Evolutionary conservation across 768 basidiomycete genomes (phyloP).

Genomic region (Auriscalpium orientale): DNA sequence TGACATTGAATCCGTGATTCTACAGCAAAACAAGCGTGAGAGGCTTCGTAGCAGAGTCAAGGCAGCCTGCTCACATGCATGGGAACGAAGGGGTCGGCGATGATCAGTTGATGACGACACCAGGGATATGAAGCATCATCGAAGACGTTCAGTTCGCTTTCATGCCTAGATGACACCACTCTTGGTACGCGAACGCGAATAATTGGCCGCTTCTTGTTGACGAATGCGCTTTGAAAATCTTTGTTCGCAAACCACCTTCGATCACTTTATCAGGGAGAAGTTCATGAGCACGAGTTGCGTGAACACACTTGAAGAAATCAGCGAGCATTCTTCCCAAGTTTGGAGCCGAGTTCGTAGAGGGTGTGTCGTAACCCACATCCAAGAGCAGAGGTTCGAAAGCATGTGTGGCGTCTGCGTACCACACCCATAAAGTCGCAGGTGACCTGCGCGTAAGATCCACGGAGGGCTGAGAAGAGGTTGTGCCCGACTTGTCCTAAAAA

Average conservation of each 20-base stretch:
- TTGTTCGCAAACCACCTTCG: constrained; percentile 11
- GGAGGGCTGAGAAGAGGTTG: not conserved
- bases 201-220: constrained; percentile 1
- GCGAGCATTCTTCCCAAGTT: constrained; percentile 1
- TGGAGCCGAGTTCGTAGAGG: not conserved
- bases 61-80: constrained; percentile 6
- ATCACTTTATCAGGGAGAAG: not conserved
- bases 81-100: constrained; percentile 11
- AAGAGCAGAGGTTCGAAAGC: constrained; percentile 1
- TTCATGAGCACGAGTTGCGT: not conserved
- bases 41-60: not conserved
- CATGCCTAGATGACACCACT: not conserved
- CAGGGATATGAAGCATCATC: constrained; percentile 2
- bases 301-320: constrained; percentile 11
- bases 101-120: constrained; percentile 13
- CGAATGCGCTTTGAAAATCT: constrained; percentile 2
- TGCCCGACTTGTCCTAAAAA: not conserved
- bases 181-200: constrained; percentile 3
- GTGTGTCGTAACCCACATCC: constrained; percentile 5
- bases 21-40: not conserved
- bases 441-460: constrained; percentile 4
- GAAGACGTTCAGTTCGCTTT: constrained; percentile 1
- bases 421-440: constrained; percentile 5
- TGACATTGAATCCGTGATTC: constrained; percentile 13
- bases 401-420: not conserved